Percentiles rank a stretch among this genome's conserved stretches.
Conservation (phyloP, 106 monocot genomes). For the Posidonia australis region DNA sequence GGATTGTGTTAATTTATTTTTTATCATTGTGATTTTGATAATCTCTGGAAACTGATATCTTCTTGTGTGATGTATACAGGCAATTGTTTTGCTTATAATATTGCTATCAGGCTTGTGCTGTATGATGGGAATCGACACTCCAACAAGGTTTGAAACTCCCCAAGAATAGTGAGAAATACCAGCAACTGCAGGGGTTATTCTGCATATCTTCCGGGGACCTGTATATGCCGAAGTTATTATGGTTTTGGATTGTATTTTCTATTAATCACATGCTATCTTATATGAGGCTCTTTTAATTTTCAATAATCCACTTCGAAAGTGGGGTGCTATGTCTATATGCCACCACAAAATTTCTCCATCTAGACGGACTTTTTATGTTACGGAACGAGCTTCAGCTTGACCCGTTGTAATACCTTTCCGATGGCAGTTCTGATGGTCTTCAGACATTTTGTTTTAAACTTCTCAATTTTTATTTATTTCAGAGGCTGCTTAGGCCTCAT, state of each 20-base stretch:
- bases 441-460: too few species aligned
- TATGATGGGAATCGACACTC: conserved; percentile 92
- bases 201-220: neutral
- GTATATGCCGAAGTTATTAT: neutral
- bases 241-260: neutral
- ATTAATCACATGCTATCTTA: neutral
- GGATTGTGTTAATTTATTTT: too few species aligned
- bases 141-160: conserved; percentile 67
- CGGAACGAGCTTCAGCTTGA: too few species aligned
- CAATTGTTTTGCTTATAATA: conserved; percentile 67
- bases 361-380: neutral
- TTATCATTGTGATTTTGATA: conserved; percentile 51
- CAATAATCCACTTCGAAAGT: neutral
- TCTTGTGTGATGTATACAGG: conserved; percentile 31
- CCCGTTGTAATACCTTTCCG: too few species aligned
- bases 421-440: too few species aligned
- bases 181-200: neutral
- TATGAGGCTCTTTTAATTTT: neutral
- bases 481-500: too few species aligned
- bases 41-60: neutral
- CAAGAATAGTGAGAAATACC: conserved; percentile 41
- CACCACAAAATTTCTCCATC: neutral
- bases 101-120: conserved; percentile 86
- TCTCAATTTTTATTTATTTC: too few species aligned
- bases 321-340: neutral